phyloP scores from a whole-genome alignment of 2,329 filamentous ascomycete species.

The Colletotrichum theobromicola region DNA sequence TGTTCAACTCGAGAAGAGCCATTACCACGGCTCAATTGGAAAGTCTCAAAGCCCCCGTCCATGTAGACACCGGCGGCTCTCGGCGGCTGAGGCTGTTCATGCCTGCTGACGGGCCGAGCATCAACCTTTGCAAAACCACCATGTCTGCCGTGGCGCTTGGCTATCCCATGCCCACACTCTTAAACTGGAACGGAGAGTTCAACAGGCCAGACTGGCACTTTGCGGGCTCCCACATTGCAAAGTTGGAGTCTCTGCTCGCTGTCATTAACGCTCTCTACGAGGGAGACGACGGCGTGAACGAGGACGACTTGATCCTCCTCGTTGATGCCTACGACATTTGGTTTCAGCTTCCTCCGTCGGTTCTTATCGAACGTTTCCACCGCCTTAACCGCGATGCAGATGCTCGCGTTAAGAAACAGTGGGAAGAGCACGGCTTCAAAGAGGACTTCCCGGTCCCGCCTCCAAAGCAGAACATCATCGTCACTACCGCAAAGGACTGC shows the following conservation, averaged over 20 bases:
- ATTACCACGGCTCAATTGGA: neutral
- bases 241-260: slow-evolving; percentile 37
- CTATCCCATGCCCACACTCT: slow-evolving; percentile 39
- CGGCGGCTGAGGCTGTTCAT: slow-evolving; percentile 41
- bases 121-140: slow-evolving; percentile 43
- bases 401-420: slow-evolving; percentile 28
- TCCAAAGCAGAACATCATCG: slow-evolving; percentile 35
- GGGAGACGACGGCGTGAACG: slow-evolving; percentile 19
- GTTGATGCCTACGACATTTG: slow-evolving; percentile 44
- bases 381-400: slow-evolving; percentile 38
- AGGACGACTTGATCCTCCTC: slow-evolving; percentile 39
- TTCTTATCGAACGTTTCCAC: slow-evolving; percentile 40
- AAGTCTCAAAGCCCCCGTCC: neutral
- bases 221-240: slow-evolving; percentile 42
- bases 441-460: slow-evolving; percentile 32
- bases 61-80: neutral
- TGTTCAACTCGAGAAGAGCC: neutral
- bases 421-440: slow-evolving; percentile 20
- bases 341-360: slow-evolving; percentile 43
- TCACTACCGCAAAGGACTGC: slow-evolving; percentile 40
- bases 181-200: slow-evolving; percentile 44
- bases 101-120: slow-evolving; percentile 39
- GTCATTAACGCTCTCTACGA: slow-evolving; percentile 34
- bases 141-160: slow-evolving; percentile 42
- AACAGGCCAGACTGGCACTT: slow-evolving; percentile 42